Conservation (phyloP, 352 stramenopile genomes). For the Saprolegnia diclina region DNA sequence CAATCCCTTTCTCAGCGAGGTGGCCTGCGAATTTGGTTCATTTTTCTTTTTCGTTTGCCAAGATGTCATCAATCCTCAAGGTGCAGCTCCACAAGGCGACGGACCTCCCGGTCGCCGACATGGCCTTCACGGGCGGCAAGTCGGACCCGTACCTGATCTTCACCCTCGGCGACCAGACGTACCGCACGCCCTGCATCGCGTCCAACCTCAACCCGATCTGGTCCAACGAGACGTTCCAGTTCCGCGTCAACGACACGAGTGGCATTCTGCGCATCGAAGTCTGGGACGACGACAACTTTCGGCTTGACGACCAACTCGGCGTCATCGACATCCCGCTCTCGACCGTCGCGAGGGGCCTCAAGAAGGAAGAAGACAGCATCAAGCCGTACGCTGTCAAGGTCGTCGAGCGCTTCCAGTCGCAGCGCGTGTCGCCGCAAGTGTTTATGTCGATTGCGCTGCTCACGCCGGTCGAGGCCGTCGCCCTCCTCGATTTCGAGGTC, state of each 20-base stretch:
- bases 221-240: constrained; percentile 37
- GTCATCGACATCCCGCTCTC: constrained; percentile 30
- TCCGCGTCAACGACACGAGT: constrained; percentile 30
- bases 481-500: constrained; percentile 30
- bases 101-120: constrained; percentile 32
- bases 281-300: constrained; percentile 34
- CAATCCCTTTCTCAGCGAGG: no score
- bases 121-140: constrained; percentile 28
- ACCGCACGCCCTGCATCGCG: constrained; percentile 30
- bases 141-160: constrained; percentile 39
- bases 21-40: no score
- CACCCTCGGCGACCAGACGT: constrained; percentile 27
- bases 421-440: constrained; percentile 24
- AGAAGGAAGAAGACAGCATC: neutral
- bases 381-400: constrained; percentile 30
- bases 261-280: constrained; percentile 30
- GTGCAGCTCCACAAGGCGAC: constrained; percentile 34
- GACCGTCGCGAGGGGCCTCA: constrained; percentile 14
- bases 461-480: constrained; percentile 25
- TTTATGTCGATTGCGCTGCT: constrained; percentile 30
- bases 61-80: constrained; percentile 3
- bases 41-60: neutral
- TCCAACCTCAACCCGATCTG: constrained; percentile 34
- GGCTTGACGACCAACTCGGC: constrained; percentile 32
- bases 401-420: constrained; percentile 9